Evolutionary conservation across 495 filamentous ascomycete genomes (phyloP), one percentile per base, ranked within the genome.

Genomic region (Tuber umbilicatum): DNA sequence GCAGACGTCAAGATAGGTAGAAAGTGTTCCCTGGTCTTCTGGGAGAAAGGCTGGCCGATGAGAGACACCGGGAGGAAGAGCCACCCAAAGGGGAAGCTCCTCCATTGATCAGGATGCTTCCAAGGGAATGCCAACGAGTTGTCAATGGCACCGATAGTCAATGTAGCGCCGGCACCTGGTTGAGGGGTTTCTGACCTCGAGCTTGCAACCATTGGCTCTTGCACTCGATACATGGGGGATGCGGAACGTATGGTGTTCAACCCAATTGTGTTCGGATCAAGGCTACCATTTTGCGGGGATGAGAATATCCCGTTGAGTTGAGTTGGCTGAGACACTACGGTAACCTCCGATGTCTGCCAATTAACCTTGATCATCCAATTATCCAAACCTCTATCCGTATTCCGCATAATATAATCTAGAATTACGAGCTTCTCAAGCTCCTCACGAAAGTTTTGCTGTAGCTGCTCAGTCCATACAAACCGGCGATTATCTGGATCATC

Each of bases 341-440:
- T 92, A 19, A 94, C 94, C 81, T 92, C 87, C 79, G 95, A 88
- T 37, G 87, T 90, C 69, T 91, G 87, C 88, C 89, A 92, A 82
- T 98, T 93, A 38, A 99, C 92, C 81, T 91, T 94, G 79, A 99
- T 93, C 95, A 99, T 99, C 95, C 95, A 99, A 75, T 99, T 99
- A 83, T 99, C 95, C 75, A 97, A 85, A 17, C 95, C 95, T 84
- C 95, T 88, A 83, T 99, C 95, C 5, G 95, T 99, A 81, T 99
- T 99, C 37, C 95, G 89, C 95, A 99, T 99, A 70, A 99, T 97
- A 79, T 99, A 99, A 84, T 99, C 95, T 80, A 99, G 82, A 79
- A 99, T 96, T 19, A 99, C 95, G 17, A 99, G 86, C 84, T 98
- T 99, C 84, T 99, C 95, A 47, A 99, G 86, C 84, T 97, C 91